phyloP scores from a whole-genome alignment of 345 rosid species.

The Litchi chinensis region DNA sequence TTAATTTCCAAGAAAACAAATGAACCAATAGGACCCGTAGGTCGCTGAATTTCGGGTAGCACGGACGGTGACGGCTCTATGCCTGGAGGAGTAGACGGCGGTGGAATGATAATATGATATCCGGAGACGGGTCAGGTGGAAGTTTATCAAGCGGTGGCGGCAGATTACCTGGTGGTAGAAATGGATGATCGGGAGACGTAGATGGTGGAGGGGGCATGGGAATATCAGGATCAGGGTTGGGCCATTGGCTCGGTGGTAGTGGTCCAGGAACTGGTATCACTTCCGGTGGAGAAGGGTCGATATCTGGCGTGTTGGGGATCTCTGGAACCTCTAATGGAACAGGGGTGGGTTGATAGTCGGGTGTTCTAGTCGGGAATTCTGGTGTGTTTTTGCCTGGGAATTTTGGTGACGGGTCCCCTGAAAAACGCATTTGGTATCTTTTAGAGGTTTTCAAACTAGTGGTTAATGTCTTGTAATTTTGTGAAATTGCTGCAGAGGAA shows the following conservation, averaged over 20 bases:
- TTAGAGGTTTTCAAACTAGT: neutral
- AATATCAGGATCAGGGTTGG: conserved; percentile 22
- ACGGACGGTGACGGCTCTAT: conserved; percentile 24
- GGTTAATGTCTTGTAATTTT: neutral
- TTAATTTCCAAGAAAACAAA: neutral
- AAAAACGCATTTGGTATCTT: conserved; percentile 5
- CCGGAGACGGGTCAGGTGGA: conserved; percentile 31
- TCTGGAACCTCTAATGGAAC: conserved; percentile 28
- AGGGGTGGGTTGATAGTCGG: conserved; percentile 10
- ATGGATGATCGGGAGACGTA: conserved; percentile 22
- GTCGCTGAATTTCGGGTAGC: conserved; percentile 16
- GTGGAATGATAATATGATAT: conserved; percentile 31
- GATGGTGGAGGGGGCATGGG: conserved; percentile 6
- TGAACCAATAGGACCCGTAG: neutral
- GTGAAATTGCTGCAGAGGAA: neutral
- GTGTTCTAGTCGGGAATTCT: conserved; percentile 21
- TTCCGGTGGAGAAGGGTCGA: conserved; percentile 23
- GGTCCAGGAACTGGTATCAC: conserved; percentile 21
- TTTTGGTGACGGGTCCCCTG: neutral
- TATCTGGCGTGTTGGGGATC: neutral
- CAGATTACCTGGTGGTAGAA: conserved; percentile 19
- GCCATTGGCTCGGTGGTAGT: conserved; percentile 19
- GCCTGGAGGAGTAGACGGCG: conserved; percentile 26
- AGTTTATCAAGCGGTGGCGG: conserved; percentile 22
- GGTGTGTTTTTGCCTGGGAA: conserved; percentile 19